These are phyloP conservation scores for Dothistroma pini DNA, from an alignment of 2,329 filamentous ascomycete genomes.

Conservation along the genomic window DNA sequence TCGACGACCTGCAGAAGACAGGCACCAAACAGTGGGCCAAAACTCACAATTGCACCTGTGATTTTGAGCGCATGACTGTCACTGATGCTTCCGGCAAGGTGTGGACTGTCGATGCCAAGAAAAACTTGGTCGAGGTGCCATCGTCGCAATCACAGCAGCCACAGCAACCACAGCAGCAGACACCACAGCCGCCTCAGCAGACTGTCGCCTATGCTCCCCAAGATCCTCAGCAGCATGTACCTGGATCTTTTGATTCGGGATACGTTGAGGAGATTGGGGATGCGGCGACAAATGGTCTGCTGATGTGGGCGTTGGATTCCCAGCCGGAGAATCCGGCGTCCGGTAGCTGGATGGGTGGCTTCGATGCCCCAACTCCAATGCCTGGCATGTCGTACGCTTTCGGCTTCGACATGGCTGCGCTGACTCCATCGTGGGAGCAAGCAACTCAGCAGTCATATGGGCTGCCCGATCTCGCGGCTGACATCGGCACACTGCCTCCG, in stretches of 20 bases:
- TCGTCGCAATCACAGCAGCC: background rate
- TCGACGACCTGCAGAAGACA: background rate
- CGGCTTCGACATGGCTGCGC: too few relatives aligned
- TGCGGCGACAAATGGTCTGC: too few relatives aligned
- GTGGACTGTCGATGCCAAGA: background rate
- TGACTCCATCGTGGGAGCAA: too few relatives aligned
- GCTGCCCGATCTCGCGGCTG: too few relatives aligned
- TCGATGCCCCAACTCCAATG: too few relatives aligned
- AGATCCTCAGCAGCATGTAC: background rate
- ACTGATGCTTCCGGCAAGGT: background rate
- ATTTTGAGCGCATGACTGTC: background rate
- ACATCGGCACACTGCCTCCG: too few relatives aligned
- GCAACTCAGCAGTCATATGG: too few relatives aligned
- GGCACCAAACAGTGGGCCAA: background rate
- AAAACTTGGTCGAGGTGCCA: background rate
- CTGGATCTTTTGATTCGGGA: background rate
- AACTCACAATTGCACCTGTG: background rate
- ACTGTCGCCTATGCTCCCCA: background rate
- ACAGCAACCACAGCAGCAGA: background rate
- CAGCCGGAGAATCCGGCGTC: too few relatives aligned
- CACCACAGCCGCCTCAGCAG: background rate
- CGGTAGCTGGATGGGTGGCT: too few relatives aligned
- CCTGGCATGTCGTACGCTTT: too few relatives aligned
- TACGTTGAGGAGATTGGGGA: too few relatives aligned
- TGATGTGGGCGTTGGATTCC: too few relatives aligned